Base-by-base conservation (phyloP, 2,329 filamentous ascomycete species). In the Trichoderma afroharzianum region DNA sequence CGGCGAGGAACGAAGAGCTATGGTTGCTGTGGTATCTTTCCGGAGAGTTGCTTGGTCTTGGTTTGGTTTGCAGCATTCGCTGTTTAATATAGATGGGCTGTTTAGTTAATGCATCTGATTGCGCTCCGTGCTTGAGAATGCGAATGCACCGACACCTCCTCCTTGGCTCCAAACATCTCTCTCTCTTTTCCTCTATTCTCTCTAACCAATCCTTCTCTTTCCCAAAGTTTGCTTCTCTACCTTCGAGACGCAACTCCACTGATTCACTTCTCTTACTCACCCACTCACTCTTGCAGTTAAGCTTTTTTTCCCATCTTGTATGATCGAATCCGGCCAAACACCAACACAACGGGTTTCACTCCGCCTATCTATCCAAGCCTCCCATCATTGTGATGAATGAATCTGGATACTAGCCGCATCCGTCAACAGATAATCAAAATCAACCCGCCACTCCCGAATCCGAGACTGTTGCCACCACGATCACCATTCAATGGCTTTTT, bases 401-500 rank as follows among this genome's bases (percentile, higher is more conserved):
- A 53, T 39, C 43, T 64, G 55, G 32, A 28, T 53, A 26, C 67
- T 66, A 72, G 71, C 71, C 71, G 71, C 61, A 70, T 72, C 71
- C 61, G 71, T 70, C 66, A 43, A 47, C 66, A 33, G 15, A 30
- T 30, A 12, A 57, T 47, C 36, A 63, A 36, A 21, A 62, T 47
- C 53, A 63, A 36, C 28, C 59, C 39, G 30, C 64, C 61, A 63
- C 61, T 66, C 59, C 57, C 61, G 71, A 61, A 69, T 62, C 26
- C 57, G 63, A 71, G 59, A 53, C 33, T 11, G 33, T 63, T 26
- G 39, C 63, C 53, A 57, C 43, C 24, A 53, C 62, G 32, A 24
- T 53, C 62, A 53, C 39, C 68, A 39, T 68, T 67, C 70, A 71
- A 82, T 82, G 81, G 78, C 80, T 59, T 82, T 77, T 50, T 82